phyloP scores from a whole-genome alignment of 2,329 filamentous ascomycete species.

The Colletotrichum cuscutae region DNA sequence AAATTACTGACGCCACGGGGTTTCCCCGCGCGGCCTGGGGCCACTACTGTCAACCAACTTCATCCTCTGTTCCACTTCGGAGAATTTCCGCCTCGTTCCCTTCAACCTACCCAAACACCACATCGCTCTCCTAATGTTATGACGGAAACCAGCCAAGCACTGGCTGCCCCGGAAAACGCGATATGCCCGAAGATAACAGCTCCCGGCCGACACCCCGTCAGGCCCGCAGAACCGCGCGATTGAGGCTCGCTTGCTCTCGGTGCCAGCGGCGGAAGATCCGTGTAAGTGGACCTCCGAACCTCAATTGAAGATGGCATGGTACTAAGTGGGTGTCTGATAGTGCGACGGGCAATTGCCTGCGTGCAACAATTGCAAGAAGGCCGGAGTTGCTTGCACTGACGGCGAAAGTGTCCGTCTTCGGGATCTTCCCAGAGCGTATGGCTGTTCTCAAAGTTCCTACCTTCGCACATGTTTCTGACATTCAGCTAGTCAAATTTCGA shows the following conservation, averaged over 20 bases:
- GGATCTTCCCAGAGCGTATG: conserved; percentile 54
- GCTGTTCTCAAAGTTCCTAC: not conserved
- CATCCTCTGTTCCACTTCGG: conserved; percentile 16
- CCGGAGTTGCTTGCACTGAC: conserved; percentile 52
- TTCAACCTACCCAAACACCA: conserved; percentile 1
- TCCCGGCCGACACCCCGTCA: conserved; percentile 34
- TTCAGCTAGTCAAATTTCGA: conserved; percentile 39
- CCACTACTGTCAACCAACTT: conserved; percentile 31
- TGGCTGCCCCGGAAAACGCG: not conserved
- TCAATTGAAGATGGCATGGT: not conserved
- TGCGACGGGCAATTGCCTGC: conserved; percentile 55
- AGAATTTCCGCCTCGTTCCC: conserved; percentile 17
- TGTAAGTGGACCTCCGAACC: conserved; percentile 41
- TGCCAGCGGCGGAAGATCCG: conserved; percentile 63
- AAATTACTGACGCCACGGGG: conserved; percentile 12
- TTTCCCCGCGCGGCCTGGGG: not conserved
- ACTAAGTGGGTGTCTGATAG: conserved; percentile 40
- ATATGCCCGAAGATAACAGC: conserved; percentile 22
- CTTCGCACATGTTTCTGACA: not conserved
- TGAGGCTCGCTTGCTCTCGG: conserved; percentile 39
- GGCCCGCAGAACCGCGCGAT: conserved; percentile 40
- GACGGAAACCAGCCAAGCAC: not conserved
- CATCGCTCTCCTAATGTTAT: not conserved
- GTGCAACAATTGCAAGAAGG: conserved; percentile 56
- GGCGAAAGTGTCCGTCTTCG: conserved; percentile 52